Evolutionary conservation across 1,139 yeast genomes (phyloP), one percentile per base, ranked within the genome.

Genomic region (Diutina mesorugosa): DNA sequence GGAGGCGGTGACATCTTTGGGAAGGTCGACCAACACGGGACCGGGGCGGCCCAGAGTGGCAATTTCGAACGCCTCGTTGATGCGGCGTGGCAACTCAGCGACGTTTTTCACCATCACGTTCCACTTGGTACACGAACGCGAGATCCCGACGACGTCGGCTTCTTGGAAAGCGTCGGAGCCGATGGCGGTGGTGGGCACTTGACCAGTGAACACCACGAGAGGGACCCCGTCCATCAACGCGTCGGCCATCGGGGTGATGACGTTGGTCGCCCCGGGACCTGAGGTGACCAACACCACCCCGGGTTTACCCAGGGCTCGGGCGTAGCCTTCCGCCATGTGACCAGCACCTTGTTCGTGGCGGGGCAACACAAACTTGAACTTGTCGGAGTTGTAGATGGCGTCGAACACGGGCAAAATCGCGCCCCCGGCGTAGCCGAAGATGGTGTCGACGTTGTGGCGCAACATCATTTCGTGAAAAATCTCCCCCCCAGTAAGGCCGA

Each of bases 271-370:
- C 66, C 98, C 99, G 16, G 99, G 99, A 57, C 99, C 99, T 1
- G 97, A 90, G 18, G 99, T 93, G 56, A 93, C 99, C 66, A 93
- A 78, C 58, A 93, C 98, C 62, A 93, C 96, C 74, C 99, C 99
- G n/a, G 97, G 95, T 70, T 90, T 93, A 59, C 99, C 99, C 29
- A 81, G 75, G 45, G 96, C 99, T 64, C 95, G 80, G 58, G 99
- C 98, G 65, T 93, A 93, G 60, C 99, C 99, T 75, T 93, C 98
- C 57, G 99, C 99, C 99, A 93, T 93, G 72, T 93, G 99, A 56
- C 99, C 99, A 28, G 99, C 99, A 71, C 99, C 99, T 74, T 93
- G 99, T 72, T 93, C 99, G 69, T 93, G 99, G 67, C 96, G 83
- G 56, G 99, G 99, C 64, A 93, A 77, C 58, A 93, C 89, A 69